Conservation (phyloP, 1,284 basidiomycete species). For the Moesziomyces sp. region DNA sequence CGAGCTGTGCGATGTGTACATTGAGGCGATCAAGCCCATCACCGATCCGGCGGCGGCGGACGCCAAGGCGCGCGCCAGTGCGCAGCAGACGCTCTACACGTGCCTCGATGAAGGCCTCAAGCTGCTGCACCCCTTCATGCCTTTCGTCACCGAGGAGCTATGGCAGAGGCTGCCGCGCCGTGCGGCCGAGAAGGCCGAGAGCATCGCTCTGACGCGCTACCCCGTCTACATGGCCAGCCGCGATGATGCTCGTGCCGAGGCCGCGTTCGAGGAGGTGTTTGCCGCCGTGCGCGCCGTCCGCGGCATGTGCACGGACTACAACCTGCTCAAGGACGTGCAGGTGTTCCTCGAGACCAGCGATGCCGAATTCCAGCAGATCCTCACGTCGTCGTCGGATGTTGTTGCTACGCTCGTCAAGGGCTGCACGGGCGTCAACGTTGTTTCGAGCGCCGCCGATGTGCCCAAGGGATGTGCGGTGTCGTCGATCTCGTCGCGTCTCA, state of each 20-base stretch:
- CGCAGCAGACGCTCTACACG: conserved; percentile 95
- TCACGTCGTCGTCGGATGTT: conserved; percentile 79
- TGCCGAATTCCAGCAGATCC: conserved; percentile 69
- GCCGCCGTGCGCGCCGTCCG: conserved; percentile 81
- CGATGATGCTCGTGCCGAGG: conserved; percentile 33
- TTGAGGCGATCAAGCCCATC: conserved; percentile 93
- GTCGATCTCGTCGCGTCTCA: conserved; percentile 52
- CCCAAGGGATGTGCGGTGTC: conserved; percentile 91
- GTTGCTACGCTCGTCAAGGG: conserved; percentile 89
- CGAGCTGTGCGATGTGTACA: conserved; percentile 98
- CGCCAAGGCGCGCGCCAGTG: conserved; percentile 79
- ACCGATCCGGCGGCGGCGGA: conserved; percentile 73
- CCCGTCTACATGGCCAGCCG: conserved; percentile 72
- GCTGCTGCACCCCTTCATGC: conserved; percentile 98
- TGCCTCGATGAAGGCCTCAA: conserved; percentile 90
- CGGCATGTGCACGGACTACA: conserved; percentile 89
- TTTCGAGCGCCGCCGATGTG: conserved; percentile 73
- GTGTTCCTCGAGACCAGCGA: conserved; percentile 83
- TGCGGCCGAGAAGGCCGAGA: conserved; percentile 78
- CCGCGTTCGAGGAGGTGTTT: conserved; percentile 84
- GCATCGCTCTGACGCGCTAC: conserved; percentile 89
- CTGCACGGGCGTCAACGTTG: conserved; percentile 78
- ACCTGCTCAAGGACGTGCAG: conserved; percentile 86
- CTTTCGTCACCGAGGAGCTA: conserved; percentile 96
- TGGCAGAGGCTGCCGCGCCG: conserved; percentile 95